Conservation (phyloP, 1,284 basidiomycete species). For the Naganishia sp. region DNA sequence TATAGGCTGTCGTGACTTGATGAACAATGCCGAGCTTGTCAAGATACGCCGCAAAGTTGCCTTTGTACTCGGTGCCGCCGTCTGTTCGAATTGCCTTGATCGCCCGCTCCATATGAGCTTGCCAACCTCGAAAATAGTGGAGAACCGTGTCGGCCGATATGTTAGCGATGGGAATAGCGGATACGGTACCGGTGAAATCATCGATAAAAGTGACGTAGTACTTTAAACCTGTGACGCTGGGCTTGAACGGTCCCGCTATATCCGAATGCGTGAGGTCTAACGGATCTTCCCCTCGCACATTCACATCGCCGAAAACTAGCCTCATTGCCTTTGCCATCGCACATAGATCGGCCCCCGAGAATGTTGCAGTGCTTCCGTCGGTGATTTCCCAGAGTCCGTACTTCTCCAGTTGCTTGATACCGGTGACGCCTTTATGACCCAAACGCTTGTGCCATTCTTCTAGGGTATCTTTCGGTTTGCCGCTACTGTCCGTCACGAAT, state of each 20-base stretch:
- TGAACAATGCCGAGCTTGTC: conserved; percentile 39
- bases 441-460: conserved; percentile 19
- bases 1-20: conserved; percentile 38
- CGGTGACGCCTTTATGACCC: conserved; percentile 26
- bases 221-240: conserved; percentile 40
- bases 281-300: conserved; percentile 31
- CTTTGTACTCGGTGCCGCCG: conserved; percentile 48
- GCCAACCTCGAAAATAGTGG: conserved; percentile 45
- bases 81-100: conserved; percentile 51
- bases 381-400: background rate
- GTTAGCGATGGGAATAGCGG: conserved; percentile 41
- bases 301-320: conserved; percentile 38
- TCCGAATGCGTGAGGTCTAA: conserved; percentile 52
- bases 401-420: conserved; percentile 9
- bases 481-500: too few relatives aligned
- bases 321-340: conserved; percentile 34
- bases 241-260: conserved; percentile 48
- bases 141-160: conserved; percentile 48
- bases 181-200: conserved; percentile 41
- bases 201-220: conserved; percentile 55
- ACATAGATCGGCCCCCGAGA: conserved; percentile 20
- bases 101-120: conserved; percentile 41
- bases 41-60: conserved; percentile 44
- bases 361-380: background rate
- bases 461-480: too few relatives aligned